Base-by-base conservation (phyloP, 164 flowering plant genomes). In the Chimonanthus praecox region DNA sequence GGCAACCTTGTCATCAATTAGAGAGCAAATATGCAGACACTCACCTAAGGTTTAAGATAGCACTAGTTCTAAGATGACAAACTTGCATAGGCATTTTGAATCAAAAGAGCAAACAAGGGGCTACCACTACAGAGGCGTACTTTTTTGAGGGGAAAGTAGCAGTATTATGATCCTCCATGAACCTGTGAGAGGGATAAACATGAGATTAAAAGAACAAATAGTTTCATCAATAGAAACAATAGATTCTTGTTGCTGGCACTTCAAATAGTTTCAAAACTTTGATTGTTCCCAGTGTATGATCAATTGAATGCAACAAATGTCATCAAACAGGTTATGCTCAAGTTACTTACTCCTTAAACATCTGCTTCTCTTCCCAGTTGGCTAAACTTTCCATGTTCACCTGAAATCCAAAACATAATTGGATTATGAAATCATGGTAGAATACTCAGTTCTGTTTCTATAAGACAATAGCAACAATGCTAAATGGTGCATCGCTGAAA, bases 161-260 rank as follows among this genome's bases (percentile, higher is more conserved):
- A 70, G 99, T 96, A 71, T 94, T 96, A 79, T 96, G 95, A 77
- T 96, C 99, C 87, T 96, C 99, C 99, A 96, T 96, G 81, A 90
- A 96, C 73, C 99, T 96, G 97, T 43, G 73, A 71, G 61, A 73
- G 0, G 6, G 8, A 70, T 7, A 48, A 74, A 6, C 47, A 62
- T 15, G 3, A 58, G 46, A 4, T 62, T 7, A 21, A 8, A 15
- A 69, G 49, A 13, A 15, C 46, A 48, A 49, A 68, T 54, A 67
- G 58, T 51, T 21, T 45, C 58, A 50, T 11, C 33, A 49, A 43
- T 3, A 33, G 10, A 43, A 4, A 67, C 13, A 58, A 44, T n/a
- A 66, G 15, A 45, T 68, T 49, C 44, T 58, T 2, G 58, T n/a
- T 48, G 58, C 45, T 0, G 49, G 49, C 13, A 9, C 18, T 47